Percentiles rank a stretch among this genome's conserved stretches.
phyloP scores from a whole-genome alignment of 345 rosid genomes.

The Iberis pinnata region DNA sequence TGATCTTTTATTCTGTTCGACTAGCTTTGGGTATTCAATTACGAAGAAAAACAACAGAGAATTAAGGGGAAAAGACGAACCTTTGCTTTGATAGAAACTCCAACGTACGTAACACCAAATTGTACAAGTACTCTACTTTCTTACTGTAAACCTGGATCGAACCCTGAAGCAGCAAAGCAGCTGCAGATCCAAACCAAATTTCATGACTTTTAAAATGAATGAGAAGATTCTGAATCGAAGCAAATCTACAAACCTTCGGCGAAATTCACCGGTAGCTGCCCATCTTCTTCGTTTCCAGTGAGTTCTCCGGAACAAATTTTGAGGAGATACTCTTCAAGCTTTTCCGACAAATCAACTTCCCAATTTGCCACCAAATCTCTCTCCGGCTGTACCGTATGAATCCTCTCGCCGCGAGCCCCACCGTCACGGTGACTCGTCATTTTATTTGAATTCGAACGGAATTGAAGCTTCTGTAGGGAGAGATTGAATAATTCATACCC shows the following conservation, averaged over 20 bases:
- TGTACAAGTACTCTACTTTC: slow-evolving; percentile 91
- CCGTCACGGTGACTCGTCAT: slow-evolving; percentile 34
- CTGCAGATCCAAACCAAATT: slow-evolving; percentile 35
- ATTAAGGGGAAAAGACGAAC: slow-evolving; percentile 29
- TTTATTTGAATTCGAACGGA: background rate
- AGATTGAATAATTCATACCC: slow-evolving; percentile 19
- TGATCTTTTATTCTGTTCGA: background rate
- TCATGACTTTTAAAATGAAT: background rate
- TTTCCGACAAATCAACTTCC: slow-evolving; percentile 78
- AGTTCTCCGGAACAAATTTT: slow-evolving; percentile 85
- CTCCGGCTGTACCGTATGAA: slow-evolving; percentile 71
- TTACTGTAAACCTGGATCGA: slow-evolving; percentile 95
- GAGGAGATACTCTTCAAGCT: slow-evolving; percentile 82
- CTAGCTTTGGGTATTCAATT: background rate
- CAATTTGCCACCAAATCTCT: slow-evolving; percentile 88
- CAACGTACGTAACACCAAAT: slow-evolving; percentile 84
- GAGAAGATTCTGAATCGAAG: background rate
- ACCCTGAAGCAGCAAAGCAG: slow-evolving; percentile 97
- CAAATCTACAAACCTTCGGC: slow-evolving; percentile 71
- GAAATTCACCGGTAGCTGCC: slow-evolving; percentile 51
- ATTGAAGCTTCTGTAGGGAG: background rate
- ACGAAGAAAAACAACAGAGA: background rate
- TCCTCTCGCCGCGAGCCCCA: slow-evolving; percentile 28
- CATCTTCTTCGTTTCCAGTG: slow-evolving; percentile 39
- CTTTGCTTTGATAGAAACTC: slow-evolving; percentile 83